Evolutionary conservation across 2,329 filamentous ascomycete species (phyloP).

Genomic region (Calonectria montana): DNA sequence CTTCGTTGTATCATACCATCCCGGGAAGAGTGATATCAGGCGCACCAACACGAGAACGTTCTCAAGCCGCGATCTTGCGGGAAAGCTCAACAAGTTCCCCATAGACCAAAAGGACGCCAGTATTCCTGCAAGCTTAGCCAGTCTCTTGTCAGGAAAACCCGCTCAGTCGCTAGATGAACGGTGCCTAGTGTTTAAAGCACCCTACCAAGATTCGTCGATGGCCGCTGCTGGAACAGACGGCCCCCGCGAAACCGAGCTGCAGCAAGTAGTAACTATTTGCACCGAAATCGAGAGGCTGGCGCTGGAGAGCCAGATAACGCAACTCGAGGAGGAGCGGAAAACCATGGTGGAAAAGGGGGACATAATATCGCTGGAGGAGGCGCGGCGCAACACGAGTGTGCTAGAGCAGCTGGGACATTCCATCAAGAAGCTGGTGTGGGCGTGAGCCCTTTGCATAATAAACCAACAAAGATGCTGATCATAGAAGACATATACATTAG

Average conservation of each 20-base stretch:
- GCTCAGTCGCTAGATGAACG: slow-evolving; percentile 37
- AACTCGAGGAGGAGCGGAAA: slow-evolving; percentile 55
- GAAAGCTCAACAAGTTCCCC: slow-evolving; percentile 34
- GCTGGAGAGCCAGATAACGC: slow-evolving; percentile 57
- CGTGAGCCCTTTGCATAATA: slow-evolving; percentile 46
- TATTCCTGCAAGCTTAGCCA: slow-evolving; percentile 51
- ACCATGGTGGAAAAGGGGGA: slow-evolving; percentile 69
- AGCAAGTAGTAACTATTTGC: slow-evolving; percentile 74
- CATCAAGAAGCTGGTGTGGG: slow-evolving; percentile 95
- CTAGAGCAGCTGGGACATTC: slow-evolving; percentile 90
- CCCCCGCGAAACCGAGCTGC: slow-evolving; percentile 62
- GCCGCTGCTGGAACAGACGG: slow-evolving; percentile 61
- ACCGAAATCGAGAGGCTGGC: slow-evolving; percentile 80
- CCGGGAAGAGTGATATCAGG: slow-evolving; percentile 76
- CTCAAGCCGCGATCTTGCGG: slow-evolving; percentile 58
- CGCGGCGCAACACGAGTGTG: slow-evolving; percentile 86
- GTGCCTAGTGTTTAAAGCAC: slow-evolving; percentile 66
- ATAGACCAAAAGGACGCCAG: slow-evolving; percentile 34
- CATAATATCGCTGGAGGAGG: slow-evolving; percentile 86
- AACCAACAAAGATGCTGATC: slow-evolving; percentile 15
- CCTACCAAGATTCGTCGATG: slow-evolving; percentile 65
- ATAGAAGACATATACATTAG: slow-evolving; percentile 31
- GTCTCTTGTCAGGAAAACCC: slow-evolving; percentile 55
- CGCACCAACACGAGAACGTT: slow-evolving; percentile 89
- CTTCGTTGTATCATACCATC: slow-evolving; percentile 81